These are phyloP conservation scores for Saccharomyces hybrid DNA, from an alignment of 1,139 yeast species.

Conservation along the genomic window DNA sequence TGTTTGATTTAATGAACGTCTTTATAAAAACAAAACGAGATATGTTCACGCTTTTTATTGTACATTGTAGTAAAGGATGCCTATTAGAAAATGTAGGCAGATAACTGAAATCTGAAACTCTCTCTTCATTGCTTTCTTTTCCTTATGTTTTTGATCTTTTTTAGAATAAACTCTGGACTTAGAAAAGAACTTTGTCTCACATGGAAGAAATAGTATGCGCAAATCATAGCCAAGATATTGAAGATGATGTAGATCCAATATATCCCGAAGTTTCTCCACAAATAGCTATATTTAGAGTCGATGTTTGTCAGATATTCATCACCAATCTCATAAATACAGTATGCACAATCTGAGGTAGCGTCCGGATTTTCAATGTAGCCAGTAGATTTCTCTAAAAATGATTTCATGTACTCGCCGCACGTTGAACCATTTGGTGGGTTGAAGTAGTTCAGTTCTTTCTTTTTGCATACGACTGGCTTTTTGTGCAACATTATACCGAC, in stretches of 20 bases:
- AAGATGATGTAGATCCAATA: constrained; percentile 48
- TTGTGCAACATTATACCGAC: constrained; percentile 47
- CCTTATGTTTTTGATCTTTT: constrained; percentile 5
- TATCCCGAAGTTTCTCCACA: constrained; percentile 66
- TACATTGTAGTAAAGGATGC: neutral
- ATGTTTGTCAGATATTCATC: constrained; percentile 45
- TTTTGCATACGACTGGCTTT: constrained; percentile 47
- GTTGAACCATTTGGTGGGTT: constrained; percentile 54
- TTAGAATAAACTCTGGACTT: constrained; percentile 4
- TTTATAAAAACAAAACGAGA: neutral
- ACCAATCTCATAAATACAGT: constrained; percentile 48
- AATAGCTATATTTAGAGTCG: constrained; percentile 39
- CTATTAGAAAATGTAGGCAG: neutral
- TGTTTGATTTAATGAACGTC: neutral
- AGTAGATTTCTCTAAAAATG: constrained; percentile 25
- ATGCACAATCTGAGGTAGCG: constrained; percentile 49
- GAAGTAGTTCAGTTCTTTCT: constrained; percentile 44
- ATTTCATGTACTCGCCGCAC: constrained; percentile 46
- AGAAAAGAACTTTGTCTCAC: constrained; percentile 15
- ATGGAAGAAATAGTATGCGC: constrained; percentile 36
- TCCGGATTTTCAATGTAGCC: constrained; percentile 53
- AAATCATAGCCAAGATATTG: constrained; percentile 43
- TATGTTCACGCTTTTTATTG: neutral
- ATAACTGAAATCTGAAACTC: neutral
- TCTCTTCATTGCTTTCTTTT: constrained; percentile 2